Base-by-base conservation (phyloP, 129 eudicot genomes). In the Tagetes patula region DNA sequence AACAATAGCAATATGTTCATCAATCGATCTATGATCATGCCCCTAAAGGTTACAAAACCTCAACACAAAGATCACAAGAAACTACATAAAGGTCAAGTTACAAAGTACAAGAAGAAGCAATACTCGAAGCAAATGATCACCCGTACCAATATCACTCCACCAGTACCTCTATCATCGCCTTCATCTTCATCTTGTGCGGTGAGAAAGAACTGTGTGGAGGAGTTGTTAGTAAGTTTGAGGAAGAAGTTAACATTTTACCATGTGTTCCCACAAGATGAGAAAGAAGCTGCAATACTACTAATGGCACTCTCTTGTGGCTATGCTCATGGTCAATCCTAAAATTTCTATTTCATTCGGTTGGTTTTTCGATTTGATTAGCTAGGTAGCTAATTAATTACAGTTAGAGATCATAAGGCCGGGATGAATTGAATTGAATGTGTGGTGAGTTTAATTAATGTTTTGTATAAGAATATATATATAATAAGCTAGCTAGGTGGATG, bases 271-370 rank as follows among this genome's bases (percentile, higher is more conserved):
- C 78, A 72, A 48, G 90, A 85, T 48, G 90, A 85, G 69, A 81
- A 83, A 67, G 90, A 83, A 71, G 90, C 85, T 33, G 90, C 90
- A 56, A 83, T 86, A 49, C 83, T 83, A 34, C 77, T 86, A 60
- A 86, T 86, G 90, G 85, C 87, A 42, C 79, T 86, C 49, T 86
- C 90, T 38, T 83, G 87, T 83, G 87, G 90, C 77, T 74, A 74
- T 66, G 79, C 78, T 79, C 83, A 73, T 77, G 73, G 27, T 20
- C 27, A 78, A 64, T 41, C 71, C 20, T 71, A 37, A 34, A 8
- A 5, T 36, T 38, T 50, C 58, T 1, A 50, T 50, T 4, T n/a
- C 14, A 8, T 64, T 75, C 27, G 27, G 27, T 41, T 31, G 13
- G 3, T 76, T 67, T 54, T 70, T 40, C 6, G 6, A 67, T 67